These are phyloP conservation scores for Nicotiana attenuata DNA, from an alignment of 257 asterid species.

Conservation along the genomic window DNA sequence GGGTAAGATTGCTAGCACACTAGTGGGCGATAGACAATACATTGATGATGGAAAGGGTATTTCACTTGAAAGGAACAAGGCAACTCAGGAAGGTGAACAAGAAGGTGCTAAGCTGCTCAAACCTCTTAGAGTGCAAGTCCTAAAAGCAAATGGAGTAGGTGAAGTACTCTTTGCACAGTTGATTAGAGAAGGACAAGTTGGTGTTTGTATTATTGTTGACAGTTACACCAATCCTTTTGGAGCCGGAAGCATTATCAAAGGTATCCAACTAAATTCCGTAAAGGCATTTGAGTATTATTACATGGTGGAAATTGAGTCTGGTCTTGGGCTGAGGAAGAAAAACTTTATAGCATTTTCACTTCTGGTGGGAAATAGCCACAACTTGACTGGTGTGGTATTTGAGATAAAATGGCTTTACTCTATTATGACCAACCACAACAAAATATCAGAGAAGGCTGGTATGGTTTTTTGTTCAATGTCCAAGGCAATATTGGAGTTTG, in stretches of 20 bases:
- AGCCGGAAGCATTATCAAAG: conserved; percentile 69
- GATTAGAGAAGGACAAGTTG: conserved; percentile 71
- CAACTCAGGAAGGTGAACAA: conserved; percentile 49
- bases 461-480: too few relatives aligned
- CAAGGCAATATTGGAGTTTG: too few relatives aligned
- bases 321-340: conserved; percentile 67
- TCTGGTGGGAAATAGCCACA: too few relatives aligned
- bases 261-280: conserved; percentile 32
- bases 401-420: too few relatives aligned
- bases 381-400: too few relatives aligned
- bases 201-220: conserved; percentile 86
- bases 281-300: conserved; percentile 23
- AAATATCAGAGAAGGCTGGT: too few relatives aligned
- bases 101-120: conserved; percentile 81
- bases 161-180: conserved; percentile 88
- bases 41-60: too few relatives aligned
- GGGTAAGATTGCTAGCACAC: too few relatives aligned
- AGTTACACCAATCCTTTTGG: conserved; percentile 84
- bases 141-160: conserved; percentile 77
- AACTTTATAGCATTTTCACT: too few relatives aligned
- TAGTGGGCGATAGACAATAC: too few relatives aligned
- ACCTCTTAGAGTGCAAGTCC: conserved; percentile 84
- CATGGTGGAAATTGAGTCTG: conserved; percentile 66
- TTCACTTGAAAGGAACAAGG: conserved; percentile 43
- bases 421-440: too few relatives aligned